Evolutionary conservation across 78 protist genomes (phyloP), one percentile per base, ranked within the genome.

Genomic region (Tieghemostelium lacteum): DNA sequence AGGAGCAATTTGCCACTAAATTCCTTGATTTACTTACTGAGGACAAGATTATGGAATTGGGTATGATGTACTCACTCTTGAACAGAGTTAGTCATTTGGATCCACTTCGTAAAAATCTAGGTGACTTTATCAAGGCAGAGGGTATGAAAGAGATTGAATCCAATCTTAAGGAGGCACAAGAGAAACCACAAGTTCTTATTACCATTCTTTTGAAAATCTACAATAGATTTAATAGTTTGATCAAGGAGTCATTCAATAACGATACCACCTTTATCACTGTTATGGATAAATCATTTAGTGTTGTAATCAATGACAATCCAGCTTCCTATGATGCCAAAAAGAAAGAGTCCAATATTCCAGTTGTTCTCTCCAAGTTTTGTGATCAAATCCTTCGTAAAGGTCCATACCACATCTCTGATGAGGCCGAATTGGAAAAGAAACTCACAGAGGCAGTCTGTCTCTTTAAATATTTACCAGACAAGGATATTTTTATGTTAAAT

Each of bases 401-500:
- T 69, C 85, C 94, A 74, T 45, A 70, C 20, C 83, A 88, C 52
- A 88, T 88, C 60, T 29, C 52, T 71, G 94, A 88, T 39, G 94
- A 88, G 42, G 73, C 64, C 2, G 94, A 88, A 34, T 49, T 88
- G 52, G 94, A 88, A 66, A 34, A 57, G 75, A 88, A 76, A 58
- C 34, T 73, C 5, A 37, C 75, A 1, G 94, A 88, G 36, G 85
- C 87, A 8, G 94, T 88, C 33, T 70, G 89, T 55, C 77, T 88
- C 64, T 88, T 88, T 34, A 75, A 54, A n/a, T 88, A 88, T 72
- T 72, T 88, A 12, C 94, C 94, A 66, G 94, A 88, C 39, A 88
- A 88, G n/a, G 94, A 88, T 73, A 78, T 88, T 34, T 88, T 88
- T 72, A 88, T 88, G 94, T 37, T 88, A 34, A 78, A 77, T 33